Evolutionary conservation across 257 asterid species (phyloP), one percentile per base, ranked within the genome.

Genomic region (Primulina eburnea): DNA sequence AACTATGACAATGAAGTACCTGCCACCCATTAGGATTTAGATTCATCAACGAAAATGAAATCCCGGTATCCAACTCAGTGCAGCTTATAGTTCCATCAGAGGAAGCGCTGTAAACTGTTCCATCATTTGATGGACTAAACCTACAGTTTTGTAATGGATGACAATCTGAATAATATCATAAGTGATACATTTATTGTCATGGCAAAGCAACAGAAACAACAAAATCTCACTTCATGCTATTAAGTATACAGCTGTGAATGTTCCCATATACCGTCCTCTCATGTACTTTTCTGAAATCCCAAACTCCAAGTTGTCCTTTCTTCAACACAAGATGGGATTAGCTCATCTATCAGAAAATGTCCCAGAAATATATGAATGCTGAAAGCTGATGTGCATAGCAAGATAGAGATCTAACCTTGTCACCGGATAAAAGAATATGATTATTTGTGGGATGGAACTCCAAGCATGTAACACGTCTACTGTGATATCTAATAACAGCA

Each of bases 241-340:
- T 93, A 74, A 93, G 83, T 52, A 93, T 86, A 82, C 97, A 90
- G 65, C 84, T 77, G 72, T 93, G 99, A 71, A 92, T 76, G 72
- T 90, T 83, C 37, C 83, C 82, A 78, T 93, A 93, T 16, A 93
- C 96, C 12, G 82, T 87, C 85, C 77, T 91, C 85, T 93, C 97
- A 57, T 89, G 83, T 74, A 87, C 96, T 81, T 88, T 88, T 26
- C 34, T 83, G 60, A 87, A 93, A 86, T 93, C 96, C 99, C 97
- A 93, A 66, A 93, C 90, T 77, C 99, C 99, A 82, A 93, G 90
- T 80, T 93, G 99, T 58, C 99, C 99, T 93, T 90, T 93, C 99
- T 92, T 75, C 70, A 68, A 62, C 62, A 76, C 38, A 71, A 43
- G 21, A 74, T 11, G 68, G 14, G 67, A 66, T 62, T n/a, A 58